phyloP scores from a whole-genome alignment of 495 filamentous ascomycete species.

The Rusavskia elegans region DNA sequence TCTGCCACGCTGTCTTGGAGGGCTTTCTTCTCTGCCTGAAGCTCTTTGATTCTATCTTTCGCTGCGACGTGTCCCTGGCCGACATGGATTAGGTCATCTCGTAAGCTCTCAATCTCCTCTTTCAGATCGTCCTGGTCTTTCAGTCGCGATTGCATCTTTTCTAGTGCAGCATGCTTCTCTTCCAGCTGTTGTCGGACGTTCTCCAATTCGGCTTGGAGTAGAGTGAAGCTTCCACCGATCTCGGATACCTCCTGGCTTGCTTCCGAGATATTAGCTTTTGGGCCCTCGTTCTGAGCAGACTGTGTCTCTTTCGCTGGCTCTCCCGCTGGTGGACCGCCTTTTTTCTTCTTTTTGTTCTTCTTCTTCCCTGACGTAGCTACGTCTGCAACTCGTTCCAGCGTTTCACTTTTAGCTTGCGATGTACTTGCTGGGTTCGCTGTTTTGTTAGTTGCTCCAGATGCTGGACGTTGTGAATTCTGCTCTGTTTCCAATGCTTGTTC shows the following conservation, averaged over 20 bases:
- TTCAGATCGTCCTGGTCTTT: constrained; percentile 64
- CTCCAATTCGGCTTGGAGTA: constrained; percentile 35
- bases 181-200: constrained; percentile 43
- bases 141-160: constrained; percentile 44
- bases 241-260: neutral
- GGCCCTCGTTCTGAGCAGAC: constrained; percentile 9
- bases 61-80: constrained; percentile 71
- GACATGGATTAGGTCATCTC: constrained; percentile 57
- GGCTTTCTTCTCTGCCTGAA: constrained; percentile 40
- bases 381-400: neutral
- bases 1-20: constrained; percentile 48
- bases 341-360: constrained; percentile 88
- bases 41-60: constrained; percentile 60
- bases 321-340: constrained; percentile 41
- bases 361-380: constrained; percentile 33
- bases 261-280: constrained; percentile 14
- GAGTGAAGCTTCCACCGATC: constrained; percentile 15
- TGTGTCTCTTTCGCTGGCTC: constrained; percentile 23
- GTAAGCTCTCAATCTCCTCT: constrained; percentile 75
- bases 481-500: neutral
- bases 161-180: constrained; percentile 58
- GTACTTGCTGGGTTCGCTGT: too few species aligned
- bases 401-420: neutral
- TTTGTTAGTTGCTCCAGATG: too few species aligned
- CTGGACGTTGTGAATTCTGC: neutral